phyloP scores from a whole-genome alignment of 2,329 filamentous ascomycete species.

The Paecilomyces niveus region DNA sequence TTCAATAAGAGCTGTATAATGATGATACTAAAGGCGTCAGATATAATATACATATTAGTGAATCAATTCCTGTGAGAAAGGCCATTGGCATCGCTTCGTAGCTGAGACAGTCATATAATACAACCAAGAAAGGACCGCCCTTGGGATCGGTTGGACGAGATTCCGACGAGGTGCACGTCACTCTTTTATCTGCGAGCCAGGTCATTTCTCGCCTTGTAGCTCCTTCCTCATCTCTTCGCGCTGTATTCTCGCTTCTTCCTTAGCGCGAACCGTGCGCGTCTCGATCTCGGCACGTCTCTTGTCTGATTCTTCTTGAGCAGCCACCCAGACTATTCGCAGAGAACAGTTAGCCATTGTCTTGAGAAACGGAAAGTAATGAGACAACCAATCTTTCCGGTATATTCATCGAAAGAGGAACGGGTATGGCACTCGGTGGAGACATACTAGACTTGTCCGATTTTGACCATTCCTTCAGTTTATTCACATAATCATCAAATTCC shows the following conservation, averaged over 20 bases:
- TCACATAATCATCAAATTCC: slow-evolving; percentile 86
- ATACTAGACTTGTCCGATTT: slow-evolving; percentile 87
- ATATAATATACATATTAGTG: background rate
- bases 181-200: background rate
- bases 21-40: background rate
- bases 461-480: slow-evolving; percentile 75
- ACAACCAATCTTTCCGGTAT: background rate
- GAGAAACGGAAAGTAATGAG: background rate
- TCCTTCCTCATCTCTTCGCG: slow-evolving; percentile 35
- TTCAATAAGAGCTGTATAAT: background rate
- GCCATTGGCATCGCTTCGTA: background rate
- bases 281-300: slow-evolving; percentile 18
- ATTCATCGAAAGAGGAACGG: background rate
- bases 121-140: background rate
- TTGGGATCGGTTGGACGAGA: background rate
- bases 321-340: slow-evolving; percentile 28
- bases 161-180: background rate
- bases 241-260: slow-evolving; percentile 27
- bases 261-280: slow-evolving; percentile 15
- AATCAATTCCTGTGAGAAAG: background rate
- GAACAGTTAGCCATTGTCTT: background rate
- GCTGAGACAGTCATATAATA: slow-evolving; percentile 7
- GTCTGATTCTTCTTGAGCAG: slow-evolving; percentile 30
- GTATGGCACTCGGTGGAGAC: slow-evolving; percentile 7
- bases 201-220: slow-evolving; percentile 26